These are phyloP conservation scores for Phoma sp. DNA, from an alignment of 2,329 filamentous ascomycete species.

Conservation along the genomic window DNA sequence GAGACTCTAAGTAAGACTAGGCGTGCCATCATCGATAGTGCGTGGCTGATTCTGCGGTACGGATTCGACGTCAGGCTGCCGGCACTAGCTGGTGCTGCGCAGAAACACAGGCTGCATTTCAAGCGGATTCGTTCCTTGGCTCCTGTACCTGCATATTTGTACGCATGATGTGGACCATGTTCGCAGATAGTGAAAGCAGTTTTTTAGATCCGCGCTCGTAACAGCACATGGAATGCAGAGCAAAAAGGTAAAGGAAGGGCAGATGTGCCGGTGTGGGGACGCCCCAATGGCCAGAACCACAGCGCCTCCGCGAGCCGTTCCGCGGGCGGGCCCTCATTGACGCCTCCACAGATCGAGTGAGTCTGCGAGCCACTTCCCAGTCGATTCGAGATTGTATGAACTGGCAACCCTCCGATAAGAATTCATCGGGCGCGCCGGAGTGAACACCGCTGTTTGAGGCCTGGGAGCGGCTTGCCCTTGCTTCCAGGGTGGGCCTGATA, in stretches of 20 bases:
- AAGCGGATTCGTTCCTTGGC: background rate
- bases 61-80: background rate
- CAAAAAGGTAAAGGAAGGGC: too few species aligned
- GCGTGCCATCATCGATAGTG: background rate
- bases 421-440: too few species aligned
- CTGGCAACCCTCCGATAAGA: too few species aligned
- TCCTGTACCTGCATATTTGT: slow-evolving; percentile 1
- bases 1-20: background rate
- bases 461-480: too few species aligned
- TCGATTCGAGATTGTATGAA: too few species aligned
- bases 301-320: background rate
- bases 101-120: background rate
- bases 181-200: background rate
- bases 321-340: background rate
- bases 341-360: background rate
- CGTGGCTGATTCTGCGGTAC: background rate
- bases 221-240: too few species aligned
- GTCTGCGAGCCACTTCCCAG: too few species aligned
- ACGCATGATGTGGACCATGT: background rate
- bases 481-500: too few species aligned
- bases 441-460: too few species aligned
- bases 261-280: background rate
- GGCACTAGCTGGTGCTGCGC: background rate
- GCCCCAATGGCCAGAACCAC: background rate
- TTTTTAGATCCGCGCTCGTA: too few species aligned